A percentile compares a stretch with the other conserved stretches of the same genome.
Conservation (phyloP, 129 eudicot species). For the Helichrysum umbraculigerum region DNA sequence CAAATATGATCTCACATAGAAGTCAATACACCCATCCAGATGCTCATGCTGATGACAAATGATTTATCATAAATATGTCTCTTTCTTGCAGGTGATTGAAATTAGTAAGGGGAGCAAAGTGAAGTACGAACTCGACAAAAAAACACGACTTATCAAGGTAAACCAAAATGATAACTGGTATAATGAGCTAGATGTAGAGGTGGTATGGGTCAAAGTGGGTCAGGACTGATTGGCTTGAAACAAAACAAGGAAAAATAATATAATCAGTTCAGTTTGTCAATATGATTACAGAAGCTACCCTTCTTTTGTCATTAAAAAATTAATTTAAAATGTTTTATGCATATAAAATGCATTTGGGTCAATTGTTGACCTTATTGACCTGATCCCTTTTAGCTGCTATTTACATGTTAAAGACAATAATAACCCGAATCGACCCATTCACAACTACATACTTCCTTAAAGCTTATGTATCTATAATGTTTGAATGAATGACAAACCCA, state of each 20-base stretch:
- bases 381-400: background rate
- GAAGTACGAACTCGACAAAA: constrained; percentile 94
- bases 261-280: background rate
- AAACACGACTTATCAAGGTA: constrained; percentile 96
- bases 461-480: too few relatives aligned
- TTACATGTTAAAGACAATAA: background rate
- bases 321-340: background rate
- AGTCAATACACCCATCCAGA: background rate
- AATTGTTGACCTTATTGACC: background rate
- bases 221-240: background rate
- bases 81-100: constrained; percentile 80
- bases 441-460: too few relatives aligned
- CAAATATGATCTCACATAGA: background rate
- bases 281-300: too few relatives aligned
- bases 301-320: background rate
- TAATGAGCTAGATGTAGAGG: background rate
- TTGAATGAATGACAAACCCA: too few relatives aligned
- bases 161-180: constrained; percentile 6
- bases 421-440: background rate
- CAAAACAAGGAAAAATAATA: background rate
- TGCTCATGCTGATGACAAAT: background rate
- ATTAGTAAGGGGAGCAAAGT: constrained; percentile 95
- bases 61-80: constrained; percentile 12
- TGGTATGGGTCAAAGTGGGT: background rate
- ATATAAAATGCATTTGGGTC: background rate